A percentile compares a stretch with the other conserved stretches of the same genome.
phyloP scores from a whole-genome alignment of 2,329 filamentous ascomycete species.

The Xylariaceae sp. region DNA sequence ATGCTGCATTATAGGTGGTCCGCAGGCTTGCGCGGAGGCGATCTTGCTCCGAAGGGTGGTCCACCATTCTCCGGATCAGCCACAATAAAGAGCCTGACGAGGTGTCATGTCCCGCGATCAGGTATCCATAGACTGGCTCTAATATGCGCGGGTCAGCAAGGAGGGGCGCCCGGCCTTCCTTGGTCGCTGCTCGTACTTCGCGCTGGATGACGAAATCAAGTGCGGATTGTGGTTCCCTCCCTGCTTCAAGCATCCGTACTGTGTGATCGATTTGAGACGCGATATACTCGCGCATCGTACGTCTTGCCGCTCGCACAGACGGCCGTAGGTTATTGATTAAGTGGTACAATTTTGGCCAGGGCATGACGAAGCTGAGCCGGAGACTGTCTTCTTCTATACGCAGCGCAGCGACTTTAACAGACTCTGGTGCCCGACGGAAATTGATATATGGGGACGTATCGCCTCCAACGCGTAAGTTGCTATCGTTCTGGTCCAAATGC shows the following conservation, averaged over 20 bases:
- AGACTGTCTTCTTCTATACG: not conserved
- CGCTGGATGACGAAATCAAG: slow-evolving; percentile 1
- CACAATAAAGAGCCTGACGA: slow-evolving; percentile 1
- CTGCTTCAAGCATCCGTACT: not conserved
- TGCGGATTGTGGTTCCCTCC: not conserved
- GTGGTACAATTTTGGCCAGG: slow-evolving; percentile 3
- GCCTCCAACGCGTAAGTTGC: no score
- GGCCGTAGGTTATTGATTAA: slow-evolving; percentile 1
- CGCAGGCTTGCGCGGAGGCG: not conserved
- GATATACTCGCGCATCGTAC: not conserved
- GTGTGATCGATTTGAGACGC: not conserved
- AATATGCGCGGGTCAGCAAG: not conserved
- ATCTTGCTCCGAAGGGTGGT: slow-evolving; percentile 1
- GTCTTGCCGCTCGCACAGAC: not conserved
- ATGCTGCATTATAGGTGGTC: not conserved
- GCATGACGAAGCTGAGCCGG: not conserved
- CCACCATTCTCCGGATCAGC: not conserved
- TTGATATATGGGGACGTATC: no score
- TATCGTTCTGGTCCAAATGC: no score
- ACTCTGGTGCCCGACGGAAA: not conserved
- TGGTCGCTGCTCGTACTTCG: not conserved
- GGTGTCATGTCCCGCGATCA: slow-evolving; percentile 5
- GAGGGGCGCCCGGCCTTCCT: no score
- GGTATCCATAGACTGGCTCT: slow-evolving; percentile 1
- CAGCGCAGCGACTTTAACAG: not conserved